These are phyloP conservation scores for Lithospermum erythrorhizon DNA, from an alignment of 257 asterid species.

Conservation along the genomic window DNA sequence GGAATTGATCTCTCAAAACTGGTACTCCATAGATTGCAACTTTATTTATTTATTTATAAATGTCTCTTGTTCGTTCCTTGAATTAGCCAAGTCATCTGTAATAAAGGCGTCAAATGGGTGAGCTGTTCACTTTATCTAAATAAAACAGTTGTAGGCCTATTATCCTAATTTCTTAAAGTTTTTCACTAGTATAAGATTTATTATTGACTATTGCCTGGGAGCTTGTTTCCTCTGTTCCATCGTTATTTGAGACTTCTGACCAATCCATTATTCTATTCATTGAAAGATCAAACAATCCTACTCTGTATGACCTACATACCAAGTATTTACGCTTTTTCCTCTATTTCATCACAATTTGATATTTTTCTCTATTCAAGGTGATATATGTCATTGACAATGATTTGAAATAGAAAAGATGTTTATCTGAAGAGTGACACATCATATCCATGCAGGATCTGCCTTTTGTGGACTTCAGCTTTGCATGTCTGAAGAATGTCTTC, in stretches of 20 bases:
- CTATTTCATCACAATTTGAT: background rate
- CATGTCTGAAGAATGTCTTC: conserved; percentile 69
- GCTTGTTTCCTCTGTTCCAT: background rate
- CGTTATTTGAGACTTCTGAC: background rate
- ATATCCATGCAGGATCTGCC: conserved; percentile 67
- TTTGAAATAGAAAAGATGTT: background rate
- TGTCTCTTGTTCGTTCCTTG: background rate
- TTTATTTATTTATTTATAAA: conserved; percentile 1
- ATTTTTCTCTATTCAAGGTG: background rate
- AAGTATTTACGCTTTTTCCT: background rate
- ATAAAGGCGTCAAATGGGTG: no score
- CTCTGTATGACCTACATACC: background rate
- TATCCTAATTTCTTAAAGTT: no score
- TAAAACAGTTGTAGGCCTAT: no score
- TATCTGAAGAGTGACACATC: conserved; percentile 5
- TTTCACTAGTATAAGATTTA: no score
- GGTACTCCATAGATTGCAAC: conserved; percentile 31
- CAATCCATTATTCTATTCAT: background rate
- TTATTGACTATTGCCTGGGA: background rate
- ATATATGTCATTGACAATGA: no score
- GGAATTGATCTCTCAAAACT: conserved; percentile 88
- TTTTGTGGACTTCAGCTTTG: conserved; percentile 85
- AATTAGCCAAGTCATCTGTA: background rate
- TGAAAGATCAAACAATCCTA: background rate
- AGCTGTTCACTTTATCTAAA: no score